Conservation (phyloP, 352 stramenopile genomes). For the Pythium phragmitis region DNA sequence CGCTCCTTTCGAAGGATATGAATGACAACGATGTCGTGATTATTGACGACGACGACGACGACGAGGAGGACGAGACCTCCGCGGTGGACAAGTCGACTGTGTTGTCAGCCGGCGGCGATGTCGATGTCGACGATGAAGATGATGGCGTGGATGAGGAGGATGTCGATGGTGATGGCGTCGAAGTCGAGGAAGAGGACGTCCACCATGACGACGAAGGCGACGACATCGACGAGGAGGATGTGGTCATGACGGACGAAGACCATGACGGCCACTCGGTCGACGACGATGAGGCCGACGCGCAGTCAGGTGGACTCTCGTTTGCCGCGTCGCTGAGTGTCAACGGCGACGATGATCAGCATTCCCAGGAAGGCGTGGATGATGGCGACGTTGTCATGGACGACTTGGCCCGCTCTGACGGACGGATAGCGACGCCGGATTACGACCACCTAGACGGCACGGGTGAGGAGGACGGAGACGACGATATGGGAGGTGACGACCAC, state of each 20-base stretch:
- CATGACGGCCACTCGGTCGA: conserved; percentile 17
- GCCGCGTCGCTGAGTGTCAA: conserved; percentile 21
- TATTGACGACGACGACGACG: conserved; percentile 51
- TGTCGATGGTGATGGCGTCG: conserved; percentile 32
- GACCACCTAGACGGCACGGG: conserved; percentile 14
- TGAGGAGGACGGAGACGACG: conserved; percentile 34
- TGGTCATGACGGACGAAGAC: conserved; percentile 25
- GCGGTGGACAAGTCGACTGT: conserved; percentile 22
- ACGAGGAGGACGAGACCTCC: conserved; percentile 25
- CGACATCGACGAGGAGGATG: conserved; percentile 36
- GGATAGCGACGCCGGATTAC: conserved; percentile 23
- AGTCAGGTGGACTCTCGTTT: conserved; percentile 19
- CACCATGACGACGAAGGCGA: conserved; percentile 29
- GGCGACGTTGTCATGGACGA: conserved; percentile 12
- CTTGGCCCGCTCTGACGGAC: background rate
- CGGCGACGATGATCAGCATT: conserved; percentile 12
- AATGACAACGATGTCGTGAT: conserved; percentile 50
- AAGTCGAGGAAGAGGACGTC: conserved; percentile 36
- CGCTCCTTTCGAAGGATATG: conserved; percentile 53
- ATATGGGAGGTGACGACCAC: conserved; percentile 25
- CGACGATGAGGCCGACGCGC: conserved; percentile 13
- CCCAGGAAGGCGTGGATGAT: conserved; percentile 13
- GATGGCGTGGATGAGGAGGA: conserved; percentile 29
- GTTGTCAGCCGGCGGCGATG: conserved; percentile 10
- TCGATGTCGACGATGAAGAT: conserved; percentile 34